Base-by-base conservation (phyloP, 768 basidiomycete species). In the Pisolithus microcarpus region DNA sequence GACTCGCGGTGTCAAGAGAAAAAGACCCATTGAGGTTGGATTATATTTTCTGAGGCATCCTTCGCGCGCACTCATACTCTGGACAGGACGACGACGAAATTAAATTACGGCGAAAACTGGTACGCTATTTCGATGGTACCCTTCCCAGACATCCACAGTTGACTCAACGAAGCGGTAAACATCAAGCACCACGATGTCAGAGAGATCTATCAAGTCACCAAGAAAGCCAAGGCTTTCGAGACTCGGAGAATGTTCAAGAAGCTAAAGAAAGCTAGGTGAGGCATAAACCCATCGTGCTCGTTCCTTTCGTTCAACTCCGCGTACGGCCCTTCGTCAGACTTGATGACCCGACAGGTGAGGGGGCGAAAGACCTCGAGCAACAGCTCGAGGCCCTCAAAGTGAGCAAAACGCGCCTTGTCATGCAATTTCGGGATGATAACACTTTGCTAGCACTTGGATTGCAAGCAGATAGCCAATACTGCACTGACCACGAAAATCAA, bases 221-320 rank as follows among this genome's bases (percentile, higher is more conserved):
- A 91, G 71, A 89, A 85, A 60, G 85, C 86, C 9, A 89, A 82
- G 63, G 69, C 77, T 0, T 87, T 89, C 54, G 92, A 95, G 70
- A 80, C 79, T 0, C 87, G 85, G 65, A 87, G 85, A 63, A 67
- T 85, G n/a, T 77, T 92, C 52, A 94, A 91, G 73, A 83, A 80
- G 66, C 69, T 93, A 26, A 91, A 87, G 65, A 75, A 73, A 23
- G 65, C 84, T 26, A 71, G 85, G 87, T 87, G 55, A 46, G 72
- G 26, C 1, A 23, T 23, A 26, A n/a, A 31, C 44, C 40, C 46
- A 26, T 38, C 34, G 28, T 13, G 7, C 8, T 49, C 18, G 19
- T 34, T 19, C 8, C 48, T 18, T 11, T 15, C 40, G 10, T 19
- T 43, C 24, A 5, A 24, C 37, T 60, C 15, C 56, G 42, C 19